These are phyloP conservation scores for Exsudoporus floridanus DNA, from an alignment of 1,284 basidiomycete genomes.

Conservation along the genomic window DNA sequence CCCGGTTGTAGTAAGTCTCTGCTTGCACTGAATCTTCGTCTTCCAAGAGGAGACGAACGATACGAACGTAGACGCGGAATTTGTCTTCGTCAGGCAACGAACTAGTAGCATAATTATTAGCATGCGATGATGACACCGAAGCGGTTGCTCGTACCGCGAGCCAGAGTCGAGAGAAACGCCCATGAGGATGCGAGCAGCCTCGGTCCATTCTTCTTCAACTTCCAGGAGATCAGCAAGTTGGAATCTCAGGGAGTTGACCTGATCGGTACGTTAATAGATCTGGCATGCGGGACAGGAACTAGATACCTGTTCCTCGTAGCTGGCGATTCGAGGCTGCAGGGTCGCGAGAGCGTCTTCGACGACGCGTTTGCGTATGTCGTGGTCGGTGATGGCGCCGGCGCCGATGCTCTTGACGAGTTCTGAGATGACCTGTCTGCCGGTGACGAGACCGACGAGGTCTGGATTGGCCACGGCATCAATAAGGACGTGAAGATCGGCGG, in stretches of 20 bases:
- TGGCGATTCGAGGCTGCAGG: conserved; percentile 75
- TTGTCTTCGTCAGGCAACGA: conserved; percentile 82
- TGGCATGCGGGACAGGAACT: conserved; percentile 2
- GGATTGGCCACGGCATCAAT: conserved; percentile 77
- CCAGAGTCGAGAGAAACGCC: conserved; percentile 89
- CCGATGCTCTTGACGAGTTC: conserved; percentile 73
- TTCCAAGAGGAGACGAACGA: conserved; percentile 92
- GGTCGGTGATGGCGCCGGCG: conserved; percentile 53
- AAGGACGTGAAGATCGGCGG: conserved; percentile 60
- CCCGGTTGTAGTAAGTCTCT: conserved; percentile 95
- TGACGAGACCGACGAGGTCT: conserved; percentile 77
- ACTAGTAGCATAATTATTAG: conserved; percentile 37
- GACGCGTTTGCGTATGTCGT: conserved; percentile 61
- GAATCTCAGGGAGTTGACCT: conserved; percentile 84
- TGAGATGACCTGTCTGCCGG: conserved; percentile 80
- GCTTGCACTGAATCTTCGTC: conserved; percentile 93
- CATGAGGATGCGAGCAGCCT: conserved; percentile 88
- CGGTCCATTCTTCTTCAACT: conserved; percentile 88
- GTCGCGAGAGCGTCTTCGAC: conserved; percentile 71
- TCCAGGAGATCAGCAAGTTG: conserved; percentile 90
- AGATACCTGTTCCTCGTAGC: conserved; percentile 92
- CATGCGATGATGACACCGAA: not conserved
- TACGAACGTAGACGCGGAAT: conserved; percentile 88
- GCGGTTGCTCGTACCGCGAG: conserved; percentile 58
- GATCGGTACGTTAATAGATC: conserved; percentile 11